Evolutionary conservation across 352 stramenopile species (phyloP).

Genomic region (Salisapilia sapeloensis): DNA sequence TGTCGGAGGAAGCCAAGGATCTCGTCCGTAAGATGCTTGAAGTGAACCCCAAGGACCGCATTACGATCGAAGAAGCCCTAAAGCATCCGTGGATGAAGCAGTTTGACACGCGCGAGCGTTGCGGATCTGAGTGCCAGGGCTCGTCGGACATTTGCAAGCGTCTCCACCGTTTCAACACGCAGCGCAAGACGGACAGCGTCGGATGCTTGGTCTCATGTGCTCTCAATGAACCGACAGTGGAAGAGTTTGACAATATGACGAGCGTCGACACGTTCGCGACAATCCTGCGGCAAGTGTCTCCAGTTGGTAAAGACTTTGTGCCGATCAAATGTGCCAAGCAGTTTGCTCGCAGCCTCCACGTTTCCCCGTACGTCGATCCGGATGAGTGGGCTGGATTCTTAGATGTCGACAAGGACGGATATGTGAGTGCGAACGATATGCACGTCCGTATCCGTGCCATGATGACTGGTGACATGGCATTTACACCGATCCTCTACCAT

Average conservation of each 20-base stretch:
- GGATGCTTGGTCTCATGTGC: constrained; percentile 38
- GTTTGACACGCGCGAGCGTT: constrained; percentile 17
- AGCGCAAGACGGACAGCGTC: constrained; percentile 69
- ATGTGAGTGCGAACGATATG: constrained; percentile 57
- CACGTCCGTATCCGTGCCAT: constrained; percentile 41
- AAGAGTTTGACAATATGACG: constrained; percentile 32
- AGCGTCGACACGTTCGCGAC: constrained; percentile 36
- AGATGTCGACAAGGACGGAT: constrained; percentile 48
- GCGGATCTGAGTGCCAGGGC: too few relatives aligned
- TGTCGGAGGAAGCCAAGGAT: constrained; percentile 40
- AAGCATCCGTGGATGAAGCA: constrained; percentile 38
- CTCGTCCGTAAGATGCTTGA: constrained; percentile 54
- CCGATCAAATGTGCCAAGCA: constrained; percentile 25
- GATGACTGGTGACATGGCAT: constrained; percentile 27
- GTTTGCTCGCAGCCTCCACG: constrained; percentile 27
- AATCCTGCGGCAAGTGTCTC: constrained; percentile 49
- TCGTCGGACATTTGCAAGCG: constrained; percentile 18
- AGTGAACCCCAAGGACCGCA: constrained; percentile 54
- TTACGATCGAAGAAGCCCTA: constrained; percentile 44
- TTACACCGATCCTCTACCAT: constrained; percentile 43
- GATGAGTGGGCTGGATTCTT: constrained; percentile 41
- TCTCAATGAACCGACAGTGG: constrained; percentile 28
- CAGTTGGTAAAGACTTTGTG: constrained; percentile 22
- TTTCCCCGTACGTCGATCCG: constrained; percentile 50
- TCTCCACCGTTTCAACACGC: constrained; percentile 64